Percentiles rank a stretch among this genome's conserved stretches.
phyloP scores from a whole-genome alignment of 805 yeast genomes.

The Scheffersomyces amazonensis region DNA sequence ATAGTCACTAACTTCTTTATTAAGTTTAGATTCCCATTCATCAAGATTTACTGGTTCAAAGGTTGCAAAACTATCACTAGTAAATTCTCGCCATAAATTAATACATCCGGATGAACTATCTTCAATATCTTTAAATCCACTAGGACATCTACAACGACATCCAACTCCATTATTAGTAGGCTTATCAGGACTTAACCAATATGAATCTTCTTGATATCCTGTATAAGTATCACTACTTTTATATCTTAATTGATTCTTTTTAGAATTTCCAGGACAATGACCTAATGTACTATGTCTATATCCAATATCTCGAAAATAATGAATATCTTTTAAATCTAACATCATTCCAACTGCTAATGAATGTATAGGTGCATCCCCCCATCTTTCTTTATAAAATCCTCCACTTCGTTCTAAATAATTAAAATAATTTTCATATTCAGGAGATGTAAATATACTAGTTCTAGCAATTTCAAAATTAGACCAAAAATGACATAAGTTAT shows the following conservation, averaged over 20 bases:
- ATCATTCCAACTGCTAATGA: slow-evolving; percentile 81
- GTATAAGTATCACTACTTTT: slow-evolving; percentile 26
- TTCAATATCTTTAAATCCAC: slow-evolving; percentile 49
- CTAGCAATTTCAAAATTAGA: slow-evolving; percentile 90
- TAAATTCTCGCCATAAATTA: slow-evolving; percentile 45
- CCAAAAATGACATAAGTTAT: slow-evolving; percentile 87
- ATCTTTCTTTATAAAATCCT: slow-evolving; percentile 87
- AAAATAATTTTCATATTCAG: slow-evolving; percentile 65
- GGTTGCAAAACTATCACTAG: slow-evolving; percentile 24
- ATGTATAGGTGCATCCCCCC: slow-evolving; percentile 98
- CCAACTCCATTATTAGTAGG: slow-evolving; percentile 57
- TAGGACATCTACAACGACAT: slow-evolving; percentile 83
- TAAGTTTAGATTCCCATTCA: slow-evolving; percentile 19
- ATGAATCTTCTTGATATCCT: slow-evolving; percentile 25
- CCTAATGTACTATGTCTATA: slow-evolving; percentile 76
- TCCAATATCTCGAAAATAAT: slow-evolving; percentile 91
- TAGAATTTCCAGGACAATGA: slow-evolving; percentile 75
- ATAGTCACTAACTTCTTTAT: slow-evolving; percentile 15
- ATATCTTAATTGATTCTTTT: slow-evolving; percentile 49
- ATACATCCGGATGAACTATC: slow-evolving; percentile 52
- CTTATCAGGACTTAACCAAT: slow-evolving; percentile 26
- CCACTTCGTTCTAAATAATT: slow-evolving; percentile 65
- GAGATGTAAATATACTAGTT: slow-evolving; percentile 68
- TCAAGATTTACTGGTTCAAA: slow-evolving; percentile 20
- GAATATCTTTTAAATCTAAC: slow-evolving; percentile 66